Conservation (phyloP, 2,329 filamentous ascomycete genomes). For the Bipolaris oryzae region DNA sequence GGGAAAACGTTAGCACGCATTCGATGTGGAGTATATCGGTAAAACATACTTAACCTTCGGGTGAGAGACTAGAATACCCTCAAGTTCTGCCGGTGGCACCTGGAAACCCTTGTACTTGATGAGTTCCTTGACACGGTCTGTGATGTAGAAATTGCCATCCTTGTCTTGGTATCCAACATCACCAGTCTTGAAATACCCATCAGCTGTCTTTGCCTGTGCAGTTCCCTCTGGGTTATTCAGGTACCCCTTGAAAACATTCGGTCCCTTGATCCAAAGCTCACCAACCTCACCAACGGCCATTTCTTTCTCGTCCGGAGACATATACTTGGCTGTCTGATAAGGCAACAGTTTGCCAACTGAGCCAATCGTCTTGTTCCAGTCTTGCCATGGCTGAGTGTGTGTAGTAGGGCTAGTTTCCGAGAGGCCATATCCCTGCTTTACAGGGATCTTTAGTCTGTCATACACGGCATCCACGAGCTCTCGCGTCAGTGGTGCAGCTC, state of each 20-base stretch:
- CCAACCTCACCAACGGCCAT: conserved; percentile 65
- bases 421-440: conserved; percentile 93
- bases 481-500: conserved; percentile 80
- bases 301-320: conserved; percentile 65
- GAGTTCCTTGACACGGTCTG: conserved; percentile 67
- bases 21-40: too few relatives aligned
- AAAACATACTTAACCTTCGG: conserved; percentile 51
- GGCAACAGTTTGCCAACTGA: conserved; percentile 78
- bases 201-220: conserved; percentile 70
- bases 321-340: conserved; percentile 81
- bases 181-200: conserved; percentile 90
- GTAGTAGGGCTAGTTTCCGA: conserved; percentile 85
- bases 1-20: background rate
- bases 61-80: conserved; percentile 53
- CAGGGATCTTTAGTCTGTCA: conserved; percentile 72
- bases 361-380: conserved; percentile 78
- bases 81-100: conserved; percentile 56
- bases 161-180: conserved; percentile 81
- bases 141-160: conserved; percentile 85
- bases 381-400: conserved; percentile 73
- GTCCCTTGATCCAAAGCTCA: conserved; percentile 72
- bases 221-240: conserved; percentile 75
- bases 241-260: conserved; percentile 81
- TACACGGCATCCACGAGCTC: conserved; percentile 81
- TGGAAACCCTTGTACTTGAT: conserved; percentile 56